Base-by-base conservation (phyloP, 2,329 filamentous ascomycete genomes). In the Cladosporium cucumerinum region DNA sequence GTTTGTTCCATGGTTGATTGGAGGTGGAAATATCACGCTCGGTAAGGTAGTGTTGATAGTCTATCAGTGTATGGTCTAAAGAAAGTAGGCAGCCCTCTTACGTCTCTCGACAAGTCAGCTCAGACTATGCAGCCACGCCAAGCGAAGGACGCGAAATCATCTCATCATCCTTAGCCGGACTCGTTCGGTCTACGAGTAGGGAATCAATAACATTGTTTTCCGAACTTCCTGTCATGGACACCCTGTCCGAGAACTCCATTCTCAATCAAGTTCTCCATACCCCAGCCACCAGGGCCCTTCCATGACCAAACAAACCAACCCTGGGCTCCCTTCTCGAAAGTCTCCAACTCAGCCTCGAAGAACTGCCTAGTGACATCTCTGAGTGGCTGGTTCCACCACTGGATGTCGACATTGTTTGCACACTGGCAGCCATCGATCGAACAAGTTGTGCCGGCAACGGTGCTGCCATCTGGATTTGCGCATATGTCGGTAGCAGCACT, bases 261-360 rank as follows among this genome's bases (percentile, higher is more conserved):
- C 43, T 76, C 65, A 7, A 78, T 74, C 18, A 79, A 68, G 64
- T 79, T 75, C 52, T 74, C 72, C 68, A 81, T 75, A 16, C 78
- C 74, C 80, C 80, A 82, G 43, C 76, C 78, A 5, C 75, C 74
- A 14, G 78, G 76, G 6, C 73, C 78, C 58, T 79, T 77, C 36
- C 77, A 79, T 46, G 76, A 77, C 80, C 80, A 82, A 11, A 80
- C 69, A 68, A 82, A 81, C 66, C 78, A 77, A 43, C 80, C 80
- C 1, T 74, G 72, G 0, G 75, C 70, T 30, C 74, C 73, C 8
- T 72, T 64, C 68, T 82, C 79, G 66, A 79, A 82, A 1, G 77
- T 76, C 66, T 81, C 75, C 21, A 82, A 65, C 66, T 82, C 75
- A 1, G 79, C 80, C 68, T 82, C 80, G 43, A 81, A 69, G 66